Percentiles rank a stretch among this genome's conserved stretches.
These are phyloP conservation scores for Globisporangium abappressorium DNA, from an alignment of 352 stramenopile species.

Conservation along the genomic window DNA sequence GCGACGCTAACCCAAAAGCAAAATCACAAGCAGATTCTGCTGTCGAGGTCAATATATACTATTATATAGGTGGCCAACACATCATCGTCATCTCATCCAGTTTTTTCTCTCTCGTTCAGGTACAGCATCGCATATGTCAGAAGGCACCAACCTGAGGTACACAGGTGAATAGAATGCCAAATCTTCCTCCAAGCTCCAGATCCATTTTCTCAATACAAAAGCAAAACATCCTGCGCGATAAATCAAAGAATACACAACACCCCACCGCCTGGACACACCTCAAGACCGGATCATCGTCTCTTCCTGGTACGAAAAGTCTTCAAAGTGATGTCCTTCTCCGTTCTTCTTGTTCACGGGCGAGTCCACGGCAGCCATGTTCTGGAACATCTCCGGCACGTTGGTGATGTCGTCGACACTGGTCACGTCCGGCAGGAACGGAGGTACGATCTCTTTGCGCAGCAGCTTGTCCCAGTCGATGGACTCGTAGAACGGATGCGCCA, in stretches of 20 bases:
- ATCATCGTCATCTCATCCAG: not conserved
- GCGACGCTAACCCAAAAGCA: not conserved
- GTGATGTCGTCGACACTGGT: slow-evolving; percentile 80
- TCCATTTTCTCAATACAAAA: slow-evolving; percentile 8
- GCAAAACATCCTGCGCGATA: slow-evolving; percentile 6
- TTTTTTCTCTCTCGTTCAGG: not conserved
- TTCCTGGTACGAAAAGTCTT: slow-evolving; percentile 90
- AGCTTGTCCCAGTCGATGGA: slow-evolving; percentile 86
- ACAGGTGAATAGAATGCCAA: not conserved
- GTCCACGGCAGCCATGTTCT: slow-evolving; percentile 87
- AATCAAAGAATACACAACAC: slow-evolving; percentile 12
- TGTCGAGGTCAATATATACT: slow-evolving; percentile 5
- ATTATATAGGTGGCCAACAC: slow-evolving; percentile 5
- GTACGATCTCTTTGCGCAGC: slow-evolving; percentile 79
- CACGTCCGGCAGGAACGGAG: slow-evolving; percentile 78
- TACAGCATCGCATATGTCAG: not conserved
- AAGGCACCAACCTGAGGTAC: not conserved
- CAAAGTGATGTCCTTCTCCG: slow-evolving; percentile 82
- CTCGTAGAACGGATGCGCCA: slow-evolving; percentile 86
- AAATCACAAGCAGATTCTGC: not conserved
- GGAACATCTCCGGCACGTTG: slow-evolving; percentile 89
- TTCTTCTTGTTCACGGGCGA: slow-evolving; percentile 87
- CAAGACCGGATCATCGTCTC: slow-evolving; percentile 37
- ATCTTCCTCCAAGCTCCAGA: not conserved
- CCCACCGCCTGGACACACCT: not conserved